Evolutionary conservation across 129 eudicot genomes (phyloP).

Genomic region (Lactuca sativa): DNA sequence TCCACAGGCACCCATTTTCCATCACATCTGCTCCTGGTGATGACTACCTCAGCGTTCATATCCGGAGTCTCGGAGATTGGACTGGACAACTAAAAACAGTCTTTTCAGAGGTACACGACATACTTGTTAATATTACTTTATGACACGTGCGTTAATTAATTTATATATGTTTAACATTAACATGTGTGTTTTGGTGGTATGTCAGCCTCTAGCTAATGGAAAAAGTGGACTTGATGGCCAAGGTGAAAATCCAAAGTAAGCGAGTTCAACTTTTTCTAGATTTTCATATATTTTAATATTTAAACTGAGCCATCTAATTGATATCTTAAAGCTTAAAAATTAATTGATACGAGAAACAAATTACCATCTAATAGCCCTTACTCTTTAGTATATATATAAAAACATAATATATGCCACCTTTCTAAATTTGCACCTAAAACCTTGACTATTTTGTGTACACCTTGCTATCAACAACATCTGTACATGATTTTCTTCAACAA

Average conservation of each 20-base stretch:
- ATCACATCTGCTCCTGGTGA: conserved; percentile 74
- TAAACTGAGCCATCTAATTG: too few relatives aligned
- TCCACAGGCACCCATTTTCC: conserved; percentile 78
- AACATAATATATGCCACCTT: background rate
- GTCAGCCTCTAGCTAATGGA: background rate
- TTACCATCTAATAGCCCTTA: too few relatives aligned
- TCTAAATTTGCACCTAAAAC: background rate
- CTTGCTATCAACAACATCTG: too few relatives aligned
- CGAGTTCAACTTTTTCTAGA: background rate
- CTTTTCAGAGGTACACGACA: conserved; percentile 47
- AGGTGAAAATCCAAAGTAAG: conserved; percentile 56
- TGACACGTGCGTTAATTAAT: background rate
- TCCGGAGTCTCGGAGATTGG: conserved; percentile 72
- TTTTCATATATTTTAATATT: too few relatives aligned
- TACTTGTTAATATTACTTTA: background rate
- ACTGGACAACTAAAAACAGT: conserved; percentile 51
- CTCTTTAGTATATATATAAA: too few relatives aligned
- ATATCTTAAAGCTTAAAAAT: too few relatives aligned
- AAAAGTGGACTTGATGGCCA: conserved; percentile 5
- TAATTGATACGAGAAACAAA: too few relatives aligned
- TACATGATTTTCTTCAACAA: too few relatives aligned
- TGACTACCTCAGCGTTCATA: conserved; percentile 71
- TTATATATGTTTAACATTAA: background rate
- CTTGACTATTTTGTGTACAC: too few relatives aligned
- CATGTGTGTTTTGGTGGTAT: background rate